Conservation (phyloP, 2,329 filamentous ascomycete genomes). For the Exophiala xenobiotica region DNA sequence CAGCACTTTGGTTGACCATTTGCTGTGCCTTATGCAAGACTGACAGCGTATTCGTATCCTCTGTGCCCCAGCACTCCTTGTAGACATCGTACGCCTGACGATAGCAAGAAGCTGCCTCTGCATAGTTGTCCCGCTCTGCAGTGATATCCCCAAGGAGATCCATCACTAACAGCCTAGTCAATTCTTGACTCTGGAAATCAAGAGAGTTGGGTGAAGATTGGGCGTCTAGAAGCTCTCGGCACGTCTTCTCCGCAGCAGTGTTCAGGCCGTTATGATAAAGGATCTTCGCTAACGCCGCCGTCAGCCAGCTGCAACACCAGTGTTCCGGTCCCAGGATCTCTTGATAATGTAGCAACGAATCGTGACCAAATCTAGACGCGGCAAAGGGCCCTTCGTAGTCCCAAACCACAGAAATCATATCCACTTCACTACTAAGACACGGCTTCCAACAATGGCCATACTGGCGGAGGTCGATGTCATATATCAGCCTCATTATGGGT, state of each 20-base stretch:
- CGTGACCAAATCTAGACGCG: neutral
- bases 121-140: neutral
- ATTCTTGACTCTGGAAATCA: neutral
- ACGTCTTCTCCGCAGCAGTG: neutral
- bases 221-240: neutral
- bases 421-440: neutral
- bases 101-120: neutral
- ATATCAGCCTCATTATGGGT: slow-evolving; percentile 1
- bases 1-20: neutral
- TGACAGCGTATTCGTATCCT: neutral
- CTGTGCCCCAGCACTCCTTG: neutral
- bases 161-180: neutral
- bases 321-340: neutral
- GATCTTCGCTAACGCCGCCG: neutral
- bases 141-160: neutral
- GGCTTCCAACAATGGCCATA: neutral
- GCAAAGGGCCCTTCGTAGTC: neutral
- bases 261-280: neutral
- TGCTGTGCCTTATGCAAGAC: neutral
- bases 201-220: neutral
- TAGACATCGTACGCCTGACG: neutral
- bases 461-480: slow-evolving; percentile 2
- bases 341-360: neutral
- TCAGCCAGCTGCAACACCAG: neutral
- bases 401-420: neutral